phyloP scores from a whole-genome alignment of 23 red algal genomes.

The Gracilariopsis chorda region DNA sequence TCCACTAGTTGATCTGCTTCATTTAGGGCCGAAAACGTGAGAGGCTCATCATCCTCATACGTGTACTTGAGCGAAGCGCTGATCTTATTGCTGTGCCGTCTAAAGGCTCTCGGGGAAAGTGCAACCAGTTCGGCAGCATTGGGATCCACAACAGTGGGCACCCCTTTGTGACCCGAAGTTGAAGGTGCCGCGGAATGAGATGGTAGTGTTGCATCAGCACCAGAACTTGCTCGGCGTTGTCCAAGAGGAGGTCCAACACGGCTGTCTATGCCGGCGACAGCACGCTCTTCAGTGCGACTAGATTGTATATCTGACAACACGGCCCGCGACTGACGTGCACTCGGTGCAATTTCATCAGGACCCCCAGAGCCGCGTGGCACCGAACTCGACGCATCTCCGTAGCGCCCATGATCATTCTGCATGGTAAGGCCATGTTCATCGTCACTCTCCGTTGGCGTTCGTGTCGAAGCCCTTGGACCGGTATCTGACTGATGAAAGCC shows the following conservation, averaged over 20 bases:
- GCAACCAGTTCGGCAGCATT: conserved; percentile 7
- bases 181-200: not conserved
- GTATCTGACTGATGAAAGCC: no score
- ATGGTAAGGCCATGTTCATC: no score
- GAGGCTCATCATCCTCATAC: not conserved
- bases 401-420: no score
- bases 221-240: not conserved
- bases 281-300: not conserved
- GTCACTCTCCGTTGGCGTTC: no score
- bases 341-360: no score
- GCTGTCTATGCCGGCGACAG: not conserved
- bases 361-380: no score
- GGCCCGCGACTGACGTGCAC: no score
- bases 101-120: not conserved
- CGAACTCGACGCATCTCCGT: no score
- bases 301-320: not conserved
- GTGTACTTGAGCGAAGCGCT: not conserved
- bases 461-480: no score
- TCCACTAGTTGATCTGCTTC: conserved; percentile 1
- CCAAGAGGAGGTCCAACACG: not conserved
- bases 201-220: not conserved
- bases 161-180: not conserved
- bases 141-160: not conserved
- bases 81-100: not conserved
- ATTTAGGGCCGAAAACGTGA: not conserved